phyloP scores from a whole-genome alignment of 208 protist species.

The Wallacemonas sp. region DNA sequence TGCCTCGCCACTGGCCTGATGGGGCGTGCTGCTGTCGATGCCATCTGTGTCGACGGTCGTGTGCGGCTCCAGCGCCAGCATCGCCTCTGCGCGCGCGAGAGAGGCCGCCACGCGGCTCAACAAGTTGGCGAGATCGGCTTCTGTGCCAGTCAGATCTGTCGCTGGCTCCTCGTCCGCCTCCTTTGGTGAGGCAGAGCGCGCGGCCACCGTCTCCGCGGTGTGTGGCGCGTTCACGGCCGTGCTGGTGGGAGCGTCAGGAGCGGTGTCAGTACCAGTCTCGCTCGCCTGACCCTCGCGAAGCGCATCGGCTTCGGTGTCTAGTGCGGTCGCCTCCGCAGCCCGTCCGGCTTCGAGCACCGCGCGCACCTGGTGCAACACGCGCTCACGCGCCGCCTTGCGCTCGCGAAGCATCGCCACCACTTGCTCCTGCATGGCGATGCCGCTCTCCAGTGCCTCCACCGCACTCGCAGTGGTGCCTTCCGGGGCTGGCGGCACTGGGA shows the following conservation, averaged over 20 bases:
- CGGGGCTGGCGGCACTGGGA: neutral
- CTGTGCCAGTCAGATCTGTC: neutral
- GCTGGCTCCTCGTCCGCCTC: neutral
- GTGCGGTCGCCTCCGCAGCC: slow-evolving; percentile 10
- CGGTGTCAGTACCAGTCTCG: neutral
- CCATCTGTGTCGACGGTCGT: neutral
- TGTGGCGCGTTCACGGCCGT: neutral
- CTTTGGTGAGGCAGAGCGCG: neutral
- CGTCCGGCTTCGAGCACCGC: slow-evolving; percentile 16
- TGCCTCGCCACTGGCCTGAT: too few relatives aligned
- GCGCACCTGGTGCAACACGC: slow-evolving; percentile 23
- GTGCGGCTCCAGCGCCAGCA: neutral
- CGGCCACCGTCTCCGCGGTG: neutral
- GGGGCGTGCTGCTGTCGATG: neutral
- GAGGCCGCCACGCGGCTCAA: neutral
- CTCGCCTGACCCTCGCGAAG: neutral
- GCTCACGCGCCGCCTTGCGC: slow-evolving; percentile 26
- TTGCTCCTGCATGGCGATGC: slow-evolving; percentile 31
- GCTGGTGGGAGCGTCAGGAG: neutral
- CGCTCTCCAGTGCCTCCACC: slow-evolving; percentile 20
- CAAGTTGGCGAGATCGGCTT: neutral
- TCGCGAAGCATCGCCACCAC: slow-evolving; percentile 30
- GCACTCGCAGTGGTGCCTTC: neutral
- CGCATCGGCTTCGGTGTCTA: neutral
- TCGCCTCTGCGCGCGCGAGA: slow-evolving; percentile 1